Percentiles rank a stretch among this genome's conserved stretches.
Evolutionary conservation across 176 grass and related monocot species (phyloP).

Genomic region (Carex cristatella): DNA sequence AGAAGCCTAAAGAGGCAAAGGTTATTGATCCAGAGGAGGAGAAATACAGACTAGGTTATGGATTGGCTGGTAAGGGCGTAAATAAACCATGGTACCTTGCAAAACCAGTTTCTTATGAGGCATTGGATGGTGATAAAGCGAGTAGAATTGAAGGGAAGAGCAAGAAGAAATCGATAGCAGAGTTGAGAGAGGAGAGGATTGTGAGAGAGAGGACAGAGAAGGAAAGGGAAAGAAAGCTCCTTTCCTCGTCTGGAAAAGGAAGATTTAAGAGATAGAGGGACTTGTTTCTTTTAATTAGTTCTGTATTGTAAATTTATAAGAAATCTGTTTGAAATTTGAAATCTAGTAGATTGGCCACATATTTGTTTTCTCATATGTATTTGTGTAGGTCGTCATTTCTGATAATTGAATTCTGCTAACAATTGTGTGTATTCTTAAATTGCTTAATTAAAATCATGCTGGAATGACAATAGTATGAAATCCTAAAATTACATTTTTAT

Average conservation of each 20-base stretch:
- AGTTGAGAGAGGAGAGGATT: slow-evolving; percentile 20
- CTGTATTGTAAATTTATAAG: slow-evolving; percentile 1
- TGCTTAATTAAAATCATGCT: too few species aligned
- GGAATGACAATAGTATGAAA: too few species aligned
- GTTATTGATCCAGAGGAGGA: slow-evolving; percentile 72
- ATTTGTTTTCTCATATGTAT: not conserved
- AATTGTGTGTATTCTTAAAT: too few species aligned
- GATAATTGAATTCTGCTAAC: too few species aligned
- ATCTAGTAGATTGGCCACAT: not conserved
- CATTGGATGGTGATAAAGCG: not conserved
- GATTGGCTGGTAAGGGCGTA: slow-evolving; percentile 83
- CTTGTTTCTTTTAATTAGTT: not conserved
- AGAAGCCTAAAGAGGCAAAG: slow-evolving; percentile 58
- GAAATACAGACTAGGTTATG: slow-evolving; percentile 86
- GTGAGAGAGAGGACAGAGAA: slow-evolving; percentile 15
- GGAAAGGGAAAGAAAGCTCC: slow-evolving; percentile 23
- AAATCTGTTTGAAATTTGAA: not conserved
- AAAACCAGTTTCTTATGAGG: slow-evolving; percentile 20
- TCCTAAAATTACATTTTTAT: too few species aligned
- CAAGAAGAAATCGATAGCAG: slow-evolving; percentile 19
- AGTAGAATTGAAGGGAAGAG: not conserved
- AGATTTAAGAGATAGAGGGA: not conserved
- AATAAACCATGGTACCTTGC: slow-evolving; percentile 72
- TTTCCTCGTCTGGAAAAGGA: not conserved
- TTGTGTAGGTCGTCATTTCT: too few species aligned